Evolutionary conservation across 345 rosid genomes (phyloP).

Genomic region (Cardamine resedifolia): DNA sequence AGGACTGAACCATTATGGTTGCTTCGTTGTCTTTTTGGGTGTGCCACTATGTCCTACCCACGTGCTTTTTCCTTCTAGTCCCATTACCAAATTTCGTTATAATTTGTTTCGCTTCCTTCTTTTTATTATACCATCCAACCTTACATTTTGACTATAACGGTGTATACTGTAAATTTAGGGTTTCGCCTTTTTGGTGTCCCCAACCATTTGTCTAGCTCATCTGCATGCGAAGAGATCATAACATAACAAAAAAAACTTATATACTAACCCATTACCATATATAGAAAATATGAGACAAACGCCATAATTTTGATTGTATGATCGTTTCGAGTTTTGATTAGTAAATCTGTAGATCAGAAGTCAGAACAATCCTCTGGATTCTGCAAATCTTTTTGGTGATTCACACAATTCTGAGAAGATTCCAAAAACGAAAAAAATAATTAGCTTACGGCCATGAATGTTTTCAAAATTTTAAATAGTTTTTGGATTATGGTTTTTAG

Average conservation of each 20-base stretch:
- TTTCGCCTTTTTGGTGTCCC: neutral
- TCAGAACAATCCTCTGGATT: neutral
- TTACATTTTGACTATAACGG: neutral
- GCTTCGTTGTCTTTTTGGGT: slow-evolving; percentile 36
- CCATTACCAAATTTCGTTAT: slow-evolving; percentile 4
- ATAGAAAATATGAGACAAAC: neutral
- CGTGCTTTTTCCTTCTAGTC: slow-evolving; percentile 28
- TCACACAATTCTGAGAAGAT: neutral
- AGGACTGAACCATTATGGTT: slow-evolving; percentile 24
- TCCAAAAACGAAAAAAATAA: neutral
- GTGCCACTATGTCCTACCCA: slow-evolving; percentile 35
- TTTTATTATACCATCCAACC: neutral
- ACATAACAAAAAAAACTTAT: neutral
- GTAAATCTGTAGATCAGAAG: neutral
- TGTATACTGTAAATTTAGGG: neutral
- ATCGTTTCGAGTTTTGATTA: neutral
- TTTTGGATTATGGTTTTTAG: too few relatives aligned
- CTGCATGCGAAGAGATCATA: neutral
- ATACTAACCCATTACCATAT: neutral
- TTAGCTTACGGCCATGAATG: too few relatives aligned
- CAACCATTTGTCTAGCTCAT: too few relatives aligned
- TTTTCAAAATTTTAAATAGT: too few relatives aligned
- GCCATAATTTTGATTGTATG: too few relatives aligned
- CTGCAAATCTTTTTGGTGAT: neutral
- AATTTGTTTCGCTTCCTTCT: neutral